A percentile compares a stretch with the other conserved stretches of the same genome.
Evolutionary conservation across 108 stramenopile species (phyloP).

Genomic region (Skeletonema tropicum): DNA sequence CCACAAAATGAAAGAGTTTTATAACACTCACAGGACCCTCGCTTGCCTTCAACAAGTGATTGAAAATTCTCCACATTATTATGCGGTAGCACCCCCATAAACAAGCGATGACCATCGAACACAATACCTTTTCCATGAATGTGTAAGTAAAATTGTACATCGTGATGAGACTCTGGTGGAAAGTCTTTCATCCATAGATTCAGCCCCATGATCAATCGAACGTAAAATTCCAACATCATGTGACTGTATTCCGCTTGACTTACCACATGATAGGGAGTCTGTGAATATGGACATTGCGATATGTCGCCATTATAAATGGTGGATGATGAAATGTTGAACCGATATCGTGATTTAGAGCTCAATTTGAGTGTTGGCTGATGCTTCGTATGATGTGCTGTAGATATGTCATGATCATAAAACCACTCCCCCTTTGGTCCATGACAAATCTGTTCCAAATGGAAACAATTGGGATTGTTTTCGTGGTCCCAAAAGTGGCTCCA

Average conservation of each 20-base stretch:
- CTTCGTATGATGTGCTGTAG: neutral
- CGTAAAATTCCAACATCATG: conserved; percentile 55
- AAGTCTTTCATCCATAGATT: conserved; percentile 23
- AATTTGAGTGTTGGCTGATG: neutral
- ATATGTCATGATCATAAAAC: neutral
- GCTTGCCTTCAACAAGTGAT: neutral
- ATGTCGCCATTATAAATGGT: neutral
- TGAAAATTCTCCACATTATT: neutral
- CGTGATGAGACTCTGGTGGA: conserved; percentile 9
- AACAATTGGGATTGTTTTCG: neutral
- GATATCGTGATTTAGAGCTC: neutral
- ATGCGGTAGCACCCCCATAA: neutral
- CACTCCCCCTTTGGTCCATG: neutral
- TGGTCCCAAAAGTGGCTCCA: neutral
- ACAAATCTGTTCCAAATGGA: neutral
- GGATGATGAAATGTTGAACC: neutral
- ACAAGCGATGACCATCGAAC: conserved; percentile 33
- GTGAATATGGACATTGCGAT: conserved; percentile 29
- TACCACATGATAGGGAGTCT: conserved; percentile 29
- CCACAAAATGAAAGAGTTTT: conserved; percentile 25
- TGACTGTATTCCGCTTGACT: conserved; percentile 44
- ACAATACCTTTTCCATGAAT: conserved; percentile 15
- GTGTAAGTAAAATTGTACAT: conserved; percentile 23
- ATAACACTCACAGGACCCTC: conserved; percentile 8
- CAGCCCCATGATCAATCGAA: conserved; percentile 25